Conservation (phyloP, 352 stramenopile species). For the Phytophthora sp. region DNA sequence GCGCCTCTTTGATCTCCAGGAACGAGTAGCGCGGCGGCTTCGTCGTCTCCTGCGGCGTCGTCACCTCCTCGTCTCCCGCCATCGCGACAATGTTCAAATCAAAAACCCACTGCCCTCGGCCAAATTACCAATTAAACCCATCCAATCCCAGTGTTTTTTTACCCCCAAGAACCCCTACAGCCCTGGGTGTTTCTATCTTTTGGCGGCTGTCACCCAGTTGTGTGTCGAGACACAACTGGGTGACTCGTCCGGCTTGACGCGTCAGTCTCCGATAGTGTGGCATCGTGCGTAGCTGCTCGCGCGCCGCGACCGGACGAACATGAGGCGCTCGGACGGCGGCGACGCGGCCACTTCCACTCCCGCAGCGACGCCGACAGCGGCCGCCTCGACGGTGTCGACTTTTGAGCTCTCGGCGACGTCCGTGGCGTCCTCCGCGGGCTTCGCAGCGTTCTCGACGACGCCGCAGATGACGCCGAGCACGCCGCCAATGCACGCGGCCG, state of each 20-base stretch:
- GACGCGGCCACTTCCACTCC: not conserved
- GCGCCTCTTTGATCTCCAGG: slow-evolving; percentile 78
- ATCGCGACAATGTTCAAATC: slow-evolving; percentile 27
- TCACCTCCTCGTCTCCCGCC: slow-evolving; percentile 15
- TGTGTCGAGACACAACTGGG: no score
- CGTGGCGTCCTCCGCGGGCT: not conserved
- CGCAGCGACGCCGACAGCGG: no score
- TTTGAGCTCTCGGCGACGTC: slow-evolving; percentile 2
- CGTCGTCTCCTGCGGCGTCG: not conserved
- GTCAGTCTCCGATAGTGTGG: slow-evolving; percentile 6
- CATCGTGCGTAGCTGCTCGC: not conserved
- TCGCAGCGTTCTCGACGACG: slow-evolving; percentile 1
- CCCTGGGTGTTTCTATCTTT: no score
- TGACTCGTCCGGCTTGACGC: not conserved
- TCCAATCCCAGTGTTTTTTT: no score
- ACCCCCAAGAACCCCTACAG: no score
- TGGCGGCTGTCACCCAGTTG: no score
- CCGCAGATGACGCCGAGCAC: not conserved
- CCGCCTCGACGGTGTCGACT: not conserved
- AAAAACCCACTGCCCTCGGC: no score
- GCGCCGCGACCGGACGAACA: slow-evolving; percentile 23
- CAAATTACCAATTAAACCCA: no score
- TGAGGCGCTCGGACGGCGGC: slow-evolving; percentile 25
- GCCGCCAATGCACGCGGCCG: not conserved
- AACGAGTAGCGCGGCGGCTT: slow-evolving; percentile 63